phyloP scores from a whole-genome alignment of 495 filamentous ascomycete genomes.

The Annulohypoxylon moriforme region DNA sequence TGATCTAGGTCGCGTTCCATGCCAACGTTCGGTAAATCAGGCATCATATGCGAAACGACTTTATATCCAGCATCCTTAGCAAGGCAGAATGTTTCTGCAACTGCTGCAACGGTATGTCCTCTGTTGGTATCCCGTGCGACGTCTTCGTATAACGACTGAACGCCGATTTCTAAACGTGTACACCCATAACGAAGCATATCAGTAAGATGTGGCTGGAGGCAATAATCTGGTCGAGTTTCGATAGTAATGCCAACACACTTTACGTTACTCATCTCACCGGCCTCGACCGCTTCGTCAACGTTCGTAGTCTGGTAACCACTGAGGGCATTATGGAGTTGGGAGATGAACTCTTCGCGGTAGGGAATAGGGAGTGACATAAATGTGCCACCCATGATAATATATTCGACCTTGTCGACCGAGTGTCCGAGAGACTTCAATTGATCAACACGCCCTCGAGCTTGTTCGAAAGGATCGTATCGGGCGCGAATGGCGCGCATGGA shows the following conservation, averaged over 20 bases:
- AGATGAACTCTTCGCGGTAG: conserved; percentile 92
- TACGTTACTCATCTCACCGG: conserved; percentile 90
- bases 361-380: conserved; percentile 95
- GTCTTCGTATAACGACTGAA: conserved; percentile 97
- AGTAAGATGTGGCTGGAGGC: conserved; percentile 87
- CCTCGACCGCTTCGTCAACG: conserved; percentile 94
- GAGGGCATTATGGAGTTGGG: conserved; percentile 94
- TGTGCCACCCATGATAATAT: conserved; percentile 99
- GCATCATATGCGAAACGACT: conserved; percentile 99
- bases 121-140: conserved; percentile 98
- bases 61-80: conserved; percentile 99
- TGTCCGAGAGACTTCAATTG: conserved; percentile 95
- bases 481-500: conserved; percentile 98
- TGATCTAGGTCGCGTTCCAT: conserved; percentile 98
- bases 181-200: conserved; percentile 97
- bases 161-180: conserved; percentile 92
- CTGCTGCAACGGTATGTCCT: conserved; percentile 93
- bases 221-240: conserved; percentile 97
- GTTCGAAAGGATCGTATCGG: conserved; percentile 97
- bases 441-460: conserved; percentile 94
- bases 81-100: conserved; percentile 92
- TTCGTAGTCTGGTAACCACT: conserved; percentile 90
- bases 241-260: conserved; percentile 99
- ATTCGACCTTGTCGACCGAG: conserved; percentile 98
- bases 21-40: conserved; percentile 95